Conservation (phyloP, 176 grass and related monocot genomes). For the Calamus simplicifolius region DNA sequence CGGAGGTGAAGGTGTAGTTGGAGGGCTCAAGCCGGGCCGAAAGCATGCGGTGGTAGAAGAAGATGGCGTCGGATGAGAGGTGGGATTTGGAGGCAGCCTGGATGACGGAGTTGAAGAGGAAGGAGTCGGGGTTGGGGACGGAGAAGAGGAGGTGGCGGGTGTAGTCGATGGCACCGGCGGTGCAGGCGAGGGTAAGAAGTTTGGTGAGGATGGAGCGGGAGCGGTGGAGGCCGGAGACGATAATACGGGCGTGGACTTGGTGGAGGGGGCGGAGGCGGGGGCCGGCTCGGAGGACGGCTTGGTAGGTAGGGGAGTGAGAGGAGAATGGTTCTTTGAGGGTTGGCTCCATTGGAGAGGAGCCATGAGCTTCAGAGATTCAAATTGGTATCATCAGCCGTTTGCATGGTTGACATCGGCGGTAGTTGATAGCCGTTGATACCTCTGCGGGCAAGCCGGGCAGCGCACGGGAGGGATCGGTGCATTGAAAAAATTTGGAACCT, state of each 20-base stretch:
- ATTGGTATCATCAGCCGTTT: no score
- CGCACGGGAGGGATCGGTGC: no score
- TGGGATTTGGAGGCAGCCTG: slow-evolving; percentile 17
- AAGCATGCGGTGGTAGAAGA: slow-evolving; percentile 46
- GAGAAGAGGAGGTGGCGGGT: slow-evolving; percentile 26
- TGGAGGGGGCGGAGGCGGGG: slow-evolving; percentile 26
- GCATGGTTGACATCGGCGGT: no score
- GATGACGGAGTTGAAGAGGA: slow-evolving; percentile 43
- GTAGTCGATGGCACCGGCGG: slow-evolving; percentile 26
- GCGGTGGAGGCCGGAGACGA: slow-evolving; percentile 30
- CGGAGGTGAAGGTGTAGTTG: slow-evolving; percentile 43
- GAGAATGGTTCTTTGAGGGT: slow-evolving; percentile 8
- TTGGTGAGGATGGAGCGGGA: slow-evolving; percentile 44
- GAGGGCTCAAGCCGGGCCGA: slow-evolving; percentile 27
- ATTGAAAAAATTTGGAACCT: no score
- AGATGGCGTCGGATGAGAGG: slow-evolving; percentile 21
- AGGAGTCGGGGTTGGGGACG: slow-evolving; percentile 32
- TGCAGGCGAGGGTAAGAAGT: slow-evolving; percentile 14
- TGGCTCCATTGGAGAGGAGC: no score
- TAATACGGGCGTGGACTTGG: slow-evolving; percentile 40
- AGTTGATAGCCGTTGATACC: no score
- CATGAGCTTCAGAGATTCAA: no score
- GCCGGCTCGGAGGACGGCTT: slow-evolving; percentile 42
- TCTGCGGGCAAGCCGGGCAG: no score
- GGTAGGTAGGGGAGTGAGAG: slow-evolving; percentile 36